Percentiles rank a stretch among this genome's conserved stretches.
phyloP scores from a whole-genome alignment of 257 asterid genomes.

The Forsythia suspensa region DNA sequence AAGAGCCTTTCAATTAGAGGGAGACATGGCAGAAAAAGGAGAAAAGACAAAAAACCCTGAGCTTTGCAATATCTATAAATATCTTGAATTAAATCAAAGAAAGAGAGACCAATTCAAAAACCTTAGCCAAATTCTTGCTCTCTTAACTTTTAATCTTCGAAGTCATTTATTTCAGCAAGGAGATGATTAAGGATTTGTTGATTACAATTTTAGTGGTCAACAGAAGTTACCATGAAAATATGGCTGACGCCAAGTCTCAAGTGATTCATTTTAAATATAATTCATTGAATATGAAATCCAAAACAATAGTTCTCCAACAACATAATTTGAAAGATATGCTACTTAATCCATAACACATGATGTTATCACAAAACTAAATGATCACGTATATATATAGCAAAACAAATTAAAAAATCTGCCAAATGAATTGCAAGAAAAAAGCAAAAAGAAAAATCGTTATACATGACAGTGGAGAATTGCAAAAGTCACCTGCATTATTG shows the following conservation, averaged over 20 bases:
- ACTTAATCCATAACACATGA: not conserved
- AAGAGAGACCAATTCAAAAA: too few species aligned
- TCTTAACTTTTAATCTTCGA: too few species aligned
- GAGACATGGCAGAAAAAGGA: too few species aligned
- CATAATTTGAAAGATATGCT: slow-evolving; percentile 8
- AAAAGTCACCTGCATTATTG: slow-evolving; percentile 41
- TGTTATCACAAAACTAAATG: slow-evolving; percentile 17
- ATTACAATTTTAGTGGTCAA: too few species aligned
- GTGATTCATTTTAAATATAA: not conserved
- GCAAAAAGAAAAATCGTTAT: not conserved
- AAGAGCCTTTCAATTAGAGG: too few species aligned
- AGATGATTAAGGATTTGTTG: too few species aligned
- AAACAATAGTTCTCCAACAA: slow-evolving; percentile 10
- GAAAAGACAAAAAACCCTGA: too few species aligned
- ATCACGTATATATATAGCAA: slow-evolving; percentile 9
- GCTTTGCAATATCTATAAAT: too few species aligned
- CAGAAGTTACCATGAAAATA: not conserved
- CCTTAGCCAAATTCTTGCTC: too few species aligned
- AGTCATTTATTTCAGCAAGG: too few species aligned
- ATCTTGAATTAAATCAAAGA: too few species aligned
- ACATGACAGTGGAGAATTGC: not conserved
- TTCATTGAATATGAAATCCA: not conserved
- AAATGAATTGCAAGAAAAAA: not conserved
- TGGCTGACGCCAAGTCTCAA: not conserved
- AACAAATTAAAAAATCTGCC: not conserved